Base-by-base conservation (phyloP, 169 alveolate species). In the Babesia bigemina region DNA sequence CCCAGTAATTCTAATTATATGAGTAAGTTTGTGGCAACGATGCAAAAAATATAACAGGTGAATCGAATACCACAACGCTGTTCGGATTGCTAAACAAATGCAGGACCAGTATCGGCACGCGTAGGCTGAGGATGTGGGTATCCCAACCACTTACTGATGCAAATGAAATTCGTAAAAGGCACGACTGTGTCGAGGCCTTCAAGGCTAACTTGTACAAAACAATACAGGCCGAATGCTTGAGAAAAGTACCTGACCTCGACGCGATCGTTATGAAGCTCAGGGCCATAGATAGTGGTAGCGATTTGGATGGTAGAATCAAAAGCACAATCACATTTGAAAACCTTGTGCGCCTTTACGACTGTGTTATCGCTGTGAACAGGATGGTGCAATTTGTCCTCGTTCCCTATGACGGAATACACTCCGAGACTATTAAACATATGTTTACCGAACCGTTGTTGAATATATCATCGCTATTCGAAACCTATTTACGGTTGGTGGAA, bases 151-250 rank as follows among this genome's bases (percentile, higher is more conserved):
- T 97, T 33, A 92, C 94, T 69, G 95, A 95, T 86, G 86, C 53
- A 26, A 63, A 88, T 58, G 96, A 92, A 78, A 96, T 98, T 39
- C 83, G 83, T 52, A 79, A 84, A 82, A 91, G 99, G 69, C 96
- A 94, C 63, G 96, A 95, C 74, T 92, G 95, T 53, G 99, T 97
- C 42, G 99, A 97, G 75, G 93, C 86, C 29, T 94, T 98, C 74
- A 85, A 63, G 77, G 71, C 63, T 50, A 84, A 78, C 47, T 81
- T 78, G 56, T 93, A 92, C 26, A 85, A 86, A 56, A 72, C 76
- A 19, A 82, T 92, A 48, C 93, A 86, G 55, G 78, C 92, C 24
- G 78, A 66, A 28, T 86, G 86, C 59, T 72, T 94, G 67, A 82
- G 92, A 79, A 92, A 91, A 65, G 93, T 94, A 50, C 94, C 92